phyloP scores from a whole-genome alignment of 192 early-diverging fungal species.

The Coemansia sp. region DNA sequence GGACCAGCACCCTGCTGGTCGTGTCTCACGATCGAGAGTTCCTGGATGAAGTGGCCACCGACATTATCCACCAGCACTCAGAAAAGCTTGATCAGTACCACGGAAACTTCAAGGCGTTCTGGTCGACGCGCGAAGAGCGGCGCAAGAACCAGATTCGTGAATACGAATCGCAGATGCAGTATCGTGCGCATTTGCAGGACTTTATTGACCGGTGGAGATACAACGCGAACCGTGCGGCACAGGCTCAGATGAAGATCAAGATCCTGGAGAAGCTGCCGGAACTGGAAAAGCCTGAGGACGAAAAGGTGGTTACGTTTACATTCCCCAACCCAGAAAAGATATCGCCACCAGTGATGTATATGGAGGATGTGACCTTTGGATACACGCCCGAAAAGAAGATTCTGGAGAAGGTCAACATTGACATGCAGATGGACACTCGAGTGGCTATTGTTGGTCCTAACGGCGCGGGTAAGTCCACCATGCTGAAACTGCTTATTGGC shows the following conservation, averaged over 20 bases:
- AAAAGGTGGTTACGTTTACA: constrained; percentile 76
- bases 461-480: constrained; percentile 97
- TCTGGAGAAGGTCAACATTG: constrained; percentile 80
- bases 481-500: constrained; percentile 89
- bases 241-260: constrained; percentile 98
- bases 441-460: constrained; percentile 99
- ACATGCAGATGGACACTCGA: constrained; percentile 95
- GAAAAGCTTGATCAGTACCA: constrained; percentile 90
- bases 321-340: constrained; percentile 93
- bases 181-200: constrained; percentile 92
- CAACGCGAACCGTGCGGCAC: constrained; percentile 94
- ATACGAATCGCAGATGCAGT: constrained; percentile 94
- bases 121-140: constrained; percentile 86
- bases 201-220: constrained; percentile 99
- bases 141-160: constrained; percentile 87
- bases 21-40: constrained; percentile 99
- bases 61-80: constrained; percentile 96
- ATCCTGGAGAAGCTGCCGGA: constrained; percentile 95
- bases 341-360: constrained; percentile 94
- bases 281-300: constrained; percentile 82
- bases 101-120: constrained; percentile 91
- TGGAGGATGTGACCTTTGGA: constrained; percentile 87
- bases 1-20: constrained; percentile 88
- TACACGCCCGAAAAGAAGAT: constrained; percentile 82
- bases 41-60: constrained; percentile 94